Conservation (phyloP, 2,329 filamentous ascomycete genomes). For the Coniochaeta ligniaria region DNA sequence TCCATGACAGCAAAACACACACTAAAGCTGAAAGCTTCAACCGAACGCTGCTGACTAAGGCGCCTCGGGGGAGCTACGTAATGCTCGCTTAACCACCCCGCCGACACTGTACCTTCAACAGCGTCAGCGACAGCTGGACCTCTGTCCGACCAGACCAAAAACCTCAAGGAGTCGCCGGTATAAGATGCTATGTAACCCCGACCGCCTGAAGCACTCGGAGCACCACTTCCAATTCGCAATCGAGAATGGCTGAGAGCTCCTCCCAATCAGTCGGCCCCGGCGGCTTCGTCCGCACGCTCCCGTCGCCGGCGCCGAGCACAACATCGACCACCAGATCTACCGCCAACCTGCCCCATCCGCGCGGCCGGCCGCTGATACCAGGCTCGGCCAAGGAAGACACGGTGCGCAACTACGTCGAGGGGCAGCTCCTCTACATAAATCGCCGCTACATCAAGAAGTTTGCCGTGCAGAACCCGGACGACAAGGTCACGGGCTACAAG, state of each 20-base stretch:
- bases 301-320: slow-evolving; percentile 47
- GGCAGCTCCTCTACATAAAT: slow-evolving; percentile 43
- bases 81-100: background rate
- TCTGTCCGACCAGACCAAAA: background rate
- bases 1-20: too few species aligned
- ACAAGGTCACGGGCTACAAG: slow-evolving; percentile 44
- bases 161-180: background rate
- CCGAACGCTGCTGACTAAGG: background rate
- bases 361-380: slow-evolving; percentile 41
- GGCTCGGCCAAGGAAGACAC: slow-evolving; percentile 55
- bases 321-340: slow-evolving; percentile 30
- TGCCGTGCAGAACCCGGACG: slow-evolving; percentile 33
- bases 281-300: slow-evolving; percentile 46
- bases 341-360: slow-evolving; percentile 46
- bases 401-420: slow-evolving; percentile 49
- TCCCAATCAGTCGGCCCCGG: slow-evolving; percentile 25
- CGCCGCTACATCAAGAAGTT: slow-evolving; percentile 57
- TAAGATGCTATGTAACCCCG: slow-evolving; percentile 5
- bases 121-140: background rate
- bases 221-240: background rate
- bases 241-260: slow-evolving; percentile 18
- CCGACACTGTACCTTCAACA: background rate
- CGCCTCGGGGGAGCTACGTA: background rate
- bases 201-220: background rate
- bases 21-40: background rate